Conservation (phyloP, 179 eudicot species). For the Camellia oleifera region DNA sequence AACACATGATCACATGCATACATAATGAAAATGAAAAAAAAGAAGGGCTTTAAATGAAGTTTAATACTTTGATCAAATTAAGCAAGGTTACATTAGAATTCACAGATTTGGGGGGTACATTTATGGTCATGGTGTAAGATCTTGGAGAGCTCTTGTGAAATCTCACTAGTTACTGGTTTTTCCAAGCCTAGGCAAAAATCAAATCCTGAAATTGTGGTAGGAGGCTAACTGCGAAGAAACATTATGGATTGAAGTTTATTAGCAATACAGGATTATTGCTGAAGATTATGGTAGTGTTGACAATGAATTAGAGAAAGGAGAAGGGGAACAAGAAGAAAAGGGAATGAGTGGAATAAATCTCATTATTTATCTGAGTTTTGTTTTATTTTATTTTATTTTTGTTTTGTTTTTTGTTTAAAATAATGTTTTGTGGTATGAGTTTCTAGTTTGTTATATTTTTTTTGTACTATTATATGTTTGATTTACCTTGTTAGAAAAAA, state of each 20-base stretch:
- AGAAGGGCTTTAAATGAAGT: not conserved
- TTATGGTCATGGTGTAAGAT: too few relatives aligned
- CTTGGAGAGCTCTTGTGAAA: too few relatives aligned
- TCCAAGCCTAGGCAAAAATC: too few relatives aligned
- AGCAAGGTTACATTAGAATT: not conserved
- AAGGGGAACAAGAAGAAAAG: not conserved
- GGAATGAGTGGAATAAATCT: not conserved
- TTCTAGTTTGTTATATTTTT: not conserved
- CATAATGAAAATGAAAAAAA: not conserved
- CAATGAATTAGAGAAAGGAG: not conserved
- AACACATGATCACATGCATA: too few relatives aligned
- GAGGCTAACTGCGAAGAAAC: not conserved
- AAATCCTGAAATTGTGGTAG: too few relatives aligned
- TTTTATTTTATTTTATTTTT: not conserved
- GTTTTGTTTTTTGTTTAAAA: too few relatives aligned
- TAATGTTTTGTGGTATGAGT: too few relatives aligned
- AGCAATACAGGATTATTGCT: conserved; percentile 8
- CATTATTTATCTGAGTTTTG: not conserved
- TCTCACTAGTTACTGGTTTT: too few relatives aligned
- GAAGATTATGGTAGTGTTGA: not conserved
- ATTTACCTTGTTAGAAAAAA: not conserved
- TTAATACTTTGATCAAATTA: not conserved
- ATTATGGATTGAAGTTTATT: not conserved
- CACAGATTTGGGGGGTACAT: not conserved
- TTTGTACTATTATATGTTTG: not conserved